Conservation (phyloP, 768 basidiomycete species). For the Boletus coccyginus region DNA sequence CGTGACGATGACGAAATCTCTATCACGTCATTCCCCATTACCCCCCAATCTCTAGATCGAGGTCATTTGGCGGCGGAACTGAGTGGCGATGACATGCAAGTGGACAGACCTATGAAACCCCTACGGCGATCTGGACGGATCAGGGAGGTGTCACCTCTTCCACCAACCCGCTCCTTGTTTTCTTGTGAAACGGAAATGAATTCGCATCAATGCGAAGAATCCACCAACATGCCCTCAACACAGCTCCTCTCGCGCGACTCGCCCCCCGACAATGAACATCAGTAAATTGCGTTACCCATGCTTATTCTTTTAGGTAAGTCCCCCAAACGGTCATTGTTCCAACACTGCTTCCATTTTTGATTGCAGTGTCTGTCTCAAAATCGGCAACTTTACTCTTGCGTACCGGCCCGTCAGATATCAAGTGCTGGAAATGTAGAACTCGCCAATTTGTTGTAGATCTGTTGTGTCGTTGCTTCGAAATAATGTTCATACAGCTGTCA, state of each 20-base stretch:
- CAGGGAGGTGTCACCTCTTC: slow-evolving; percentile 27
- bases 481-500: slow-evolving; percentile 28
- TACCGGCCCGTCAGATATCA: slow-evolving; percentile 18
- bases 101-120: slow-evolving; percentile 37
- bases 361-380: slow-evolving; percentile 18
- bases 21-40: slow-evolving; percentile 15
- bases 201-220: slow-evolving; percentile 23
- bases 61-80: slow-evolving; percentile 20
- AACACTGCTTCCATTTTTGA: slow-evolving; percentile 20
- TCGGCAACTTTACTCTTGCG: slow-evolving; percentile 17
- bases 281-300: slow-evolving; percentile 17
- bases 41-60: slow-evolving; percentile 24
- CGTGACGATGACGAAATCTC: slow-evolving; percentile 20
- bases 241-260: slow-evolving; percentile 18
- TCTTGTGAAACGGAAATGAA: slow-evolving; percentile 34
- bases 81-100: slow-evolving; percentile 26
- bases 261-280: slow-evolving; percentile 25
- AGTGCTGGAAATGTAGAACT: slow-evolving; percentile 23
- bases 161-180: slow-evolving; percentile 23
- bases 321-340: slow-evolving; percentile 1
- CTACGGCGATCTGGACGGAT: slow-evolving; percentile 32
- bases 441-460: slow-evolving; percentile 27
- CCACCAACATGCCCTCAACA: slow-evolving; percentile 17
- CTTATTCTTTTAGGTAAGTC: slow-evolving; percentile 28
- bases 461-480: slow-evolving; percentile 18